Evolutionary conservation across 2,329 filamentous ascomycete genomes (phyloP), one percentile per base, ranked within the genome.

Genomic region (Colletotrichum lini): DNA sequence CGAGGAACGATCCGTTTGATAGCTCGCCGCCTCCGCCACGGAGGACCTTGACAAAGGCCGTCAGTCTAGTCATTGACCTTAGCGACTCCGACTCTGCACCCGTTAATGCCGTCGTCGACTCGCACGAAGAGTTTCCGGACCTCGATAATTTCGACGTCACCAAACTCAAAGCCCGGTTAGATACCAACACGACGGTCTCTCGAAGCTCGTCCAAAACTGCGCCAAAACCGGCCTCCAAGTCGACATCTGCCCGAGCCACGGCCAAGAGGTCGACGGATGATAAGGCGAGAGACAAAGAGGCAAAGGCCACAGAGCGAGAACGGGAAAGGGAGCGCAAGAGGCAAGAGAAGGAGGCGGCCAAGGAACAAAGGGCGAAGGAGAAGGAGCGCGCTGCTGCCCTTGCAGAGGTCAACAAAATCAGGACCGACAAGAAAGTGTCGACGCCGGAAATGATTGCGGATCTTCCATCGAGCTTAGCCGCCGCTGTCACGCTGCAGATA

Each of bases 371-470:
- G 73, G 86, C 85, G 0, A 81, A 83, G 8, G 90, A 94, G 74
- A 94, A 92, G 75, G 87, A 91, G 73, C 84, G 85, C 3, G 89
- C 89, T 13, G 88, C 89, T 8, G 92, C 93, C 9, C 81, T 95
- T 26, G 89, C 90, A 3, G 90, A 93, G 73, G 92, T 91, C 52
- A 96, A 96, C 80, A 94, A 92, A 76, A 82, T 91, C 12, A 90
- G 90, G 62, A 90, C 89, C 0, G 91, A 94, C 81, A 94, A 94
- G 81, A 94, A 93, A 75, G 83, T 91, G 0, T 92, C 93, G 0
- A 89, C 90, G 0, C 87, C 87, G 0, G 93, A 96, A 79, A 96
- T 96, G 93, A 91, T 96, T 61, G 86, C 94, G 2, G 89, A 94
- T 75, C 82, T 96, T 30, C 88, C 93, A 0, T 80, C 82, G 0